phyloP scores from a whole-genome alignment of 306 rosid species.

The Malus orientalis region DNA sequence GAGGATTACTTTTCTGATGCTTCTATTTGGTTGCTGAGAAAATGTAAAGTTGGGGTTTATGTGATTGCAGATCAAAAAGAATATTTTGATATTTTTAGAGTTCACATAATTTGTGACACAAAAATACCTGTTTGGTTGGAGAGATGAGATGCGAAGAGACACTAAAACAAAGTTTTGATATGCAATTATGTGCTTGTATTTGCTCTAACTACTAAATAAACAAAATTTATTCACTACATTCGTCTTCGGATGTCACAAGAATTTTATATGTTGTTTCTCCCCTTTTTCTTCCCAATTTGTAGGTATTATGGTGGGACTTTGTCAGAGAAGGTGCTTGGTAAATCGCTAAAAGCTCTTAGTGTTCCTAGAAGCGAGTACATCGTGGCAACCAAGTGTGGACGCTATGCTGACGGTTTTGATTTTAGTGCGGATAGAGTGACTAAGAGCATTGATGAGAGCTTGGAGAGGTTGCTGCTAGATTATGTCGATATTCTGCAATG shows the following conservation, averaged over 20 bases:
- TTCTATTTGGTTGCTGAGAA: background rate
- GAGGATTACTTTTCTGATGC: background rate
- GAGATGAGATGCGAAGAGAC: background rate
- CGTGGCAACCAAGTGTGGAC: conserved; percentile 85
- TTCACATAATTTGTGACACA: background rate
- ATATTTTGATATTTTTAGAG: background rate
- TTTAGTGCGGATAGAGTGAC: conserved; percentile 85
- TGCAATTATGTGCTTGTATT: background rate
- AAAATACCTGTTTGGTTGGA: background rate
- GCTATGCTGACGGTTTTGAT: conserved; percentile 77
- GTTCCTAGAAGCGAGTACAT: conserved; percentile 67
- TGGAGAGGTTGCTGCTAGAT: conserved; percentile 77
- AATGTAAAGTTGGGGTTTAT: background rate
- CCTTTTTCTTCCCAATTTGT: background rate
- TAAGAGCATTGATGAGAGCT: conserved; percentile 82
- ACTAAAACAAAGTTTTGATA: background rate
- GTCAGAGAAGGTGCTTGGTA: conserved; percentile 82
- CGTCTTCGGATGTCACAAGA: background rate
- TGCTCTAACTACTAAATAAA: background rate
- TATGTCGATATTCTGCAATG: conserved; percentile 88
- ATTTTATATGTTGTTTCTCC: background rate
- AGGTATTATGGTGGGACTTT: conserved; percentile 81
- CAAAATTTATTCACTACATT: background rate
- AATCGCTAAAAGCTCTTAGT: conserved; percentile 57
- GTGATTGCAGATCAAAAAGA: background rate